Conservation (phyloP, 179 eudicot genomes). For the Beta macrorhiza region DNA sequence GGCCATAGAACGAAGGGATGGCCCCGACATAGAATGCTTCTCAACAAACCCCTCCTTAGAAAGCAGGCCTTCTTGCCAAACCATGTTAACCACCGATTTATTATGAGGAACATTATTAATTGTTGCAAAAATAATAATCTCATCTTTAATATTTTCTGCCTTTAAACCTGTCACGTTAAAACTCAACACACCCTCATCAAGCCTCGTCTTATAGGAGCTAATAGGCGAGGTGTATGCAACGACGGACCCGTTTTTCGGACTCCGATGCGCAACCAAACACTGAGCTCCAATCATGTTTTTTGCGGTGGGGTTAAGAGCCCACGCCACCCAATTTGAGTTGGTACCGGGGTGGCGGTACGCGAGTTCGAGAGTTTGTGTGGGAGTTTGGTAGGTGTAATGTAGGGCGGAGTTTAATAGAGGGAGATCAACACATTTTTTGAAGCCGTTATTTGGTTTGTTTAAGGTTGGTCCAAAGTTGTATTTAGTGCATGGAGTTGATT, state of each 20-base stretch:
- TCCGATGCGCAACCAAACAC: constrained; percentile 57
- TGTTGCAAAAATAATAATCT: constrained; percentile 62
- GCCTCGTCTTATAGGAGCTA: constrained; percentile 35
- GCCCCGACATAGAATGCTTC: constrained; percentile 42
- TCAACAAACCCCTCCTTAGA: constrained; percentile 37
- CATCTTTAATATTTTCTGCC: constrained; percentile 39
- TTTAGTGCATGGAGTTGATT: constrained; percentile 19
- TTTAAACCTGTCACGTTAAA: constrained; percentile 52
- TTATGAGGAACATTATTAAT: constrained; percentile 37
- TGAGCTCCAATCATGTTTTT: constrained; percentile 70
- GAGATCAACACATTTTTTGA: constrained; percentile 55
- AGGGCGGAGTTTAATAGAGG: constrained; percentile 54
- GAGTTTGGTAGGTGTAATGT: constrained; percentile 57
- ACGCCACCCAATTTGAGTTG: constrained; percentile 57
- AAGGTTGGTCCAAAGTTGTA: constrained; percentile 11
- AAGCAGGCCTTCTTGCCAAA: constrained; percentile 79
- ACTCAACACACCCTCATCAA: constrained; percentile 32
- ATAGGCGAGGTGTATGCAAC: constrained; percentile 64
- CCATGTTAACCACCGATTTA: constrained; percentile 50
- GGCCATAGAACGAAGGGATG: constrained; percentile 53
- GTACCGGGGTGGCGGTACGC: constrained; percentile 59
- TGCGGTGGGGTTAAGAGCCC: constrained; percentile 64
- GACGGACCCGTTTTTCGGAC: constrained; percentile 47
- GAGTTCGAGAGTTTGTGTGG: constrained; percentile 37
- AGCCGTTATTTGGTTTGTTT: not conserved